These are phyloP conservation scores for Cadophora luteo-olivacea DNA, from an alignment of 2,329 filamentous ascomycete genomes.

Conservation along the genomic window DNA sequence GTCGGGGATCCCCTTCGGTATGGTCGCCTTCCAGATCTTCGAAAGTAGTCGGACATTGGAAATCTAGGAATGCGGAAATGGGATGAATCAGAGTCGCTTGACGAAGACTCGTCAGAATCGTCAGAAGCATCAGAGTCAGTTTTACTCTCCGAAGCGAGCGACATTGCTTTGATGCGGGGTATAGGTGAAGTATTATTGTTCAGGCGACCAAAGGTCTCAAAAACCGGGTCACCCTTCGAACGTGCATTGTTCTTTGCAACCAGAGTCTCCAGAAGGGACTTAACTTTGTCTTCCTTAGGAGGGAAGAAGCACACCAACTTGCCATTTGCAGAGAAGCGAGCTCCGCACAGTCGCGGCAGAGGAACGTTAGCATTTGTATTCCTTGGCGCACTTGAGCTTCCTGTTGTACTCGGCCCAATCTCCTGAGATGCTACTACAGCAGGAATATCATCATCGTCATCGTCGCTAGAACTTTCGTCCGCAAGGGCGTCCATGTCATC, in stretches of 20 bases:
- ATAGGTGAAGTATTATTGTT: slow-evolving; percentile 55
- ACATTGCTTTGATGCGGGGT: slow-evolving; percentile 48
- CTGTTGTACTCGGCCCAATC: slow-evolving; percentile 58
- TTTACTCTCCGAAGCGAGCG: slow-evolving; percentile 46
- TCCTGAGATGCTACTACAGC: slow-evolving; percentile 67
- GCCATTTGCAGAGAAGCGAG: slow-evolving; percentile 66
- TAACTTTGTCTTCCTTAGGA: slow-evolving; percentile 64
- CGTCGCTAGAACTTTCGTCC: slow-evolving; percentile 85
- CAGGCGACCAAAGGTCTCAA: slow-evolving; percentile 68
- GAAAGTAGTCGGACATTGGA: slow-evolving; percentile 41
- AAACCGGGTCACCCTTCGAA: slow-evolving; percentile 58
- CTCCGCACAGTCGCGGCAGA: slow-evolving; percentile 64
- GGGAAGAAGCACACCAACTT: slow-evolving; percentile 72
- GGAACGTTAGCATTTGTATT: slow-evolving; percentile 60
- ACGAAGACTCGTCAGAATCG: slow-evolving; percentile 41
- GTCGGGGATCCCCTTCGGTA: slow-evolving; percentile 42
- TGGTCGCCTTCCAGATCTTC: slow-evolving; percentile 35
- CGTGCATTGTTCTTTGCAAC: slow-evolving; percentile 55
- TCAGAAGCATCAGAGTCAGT: slow-evolving; percentile 47
- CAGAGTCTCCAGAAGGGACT: slow-evolving; percentile 54
- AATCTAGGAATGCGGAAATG: slow-evolving; percentile 42
- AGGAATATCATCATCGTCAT: slow-evolving; percentile 64
- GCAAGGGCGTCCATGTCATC: slow-evolving; percentile 60
- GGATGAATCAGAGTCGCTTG: slow-evolving; percentile 45
- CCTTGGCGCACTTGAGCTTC: slow-evolving; percentile 58